These are phyloP conservation scores for Arachis monticola DNA, from an alignment of 331 rosid species.

Conservation along the genomic window DNA sequence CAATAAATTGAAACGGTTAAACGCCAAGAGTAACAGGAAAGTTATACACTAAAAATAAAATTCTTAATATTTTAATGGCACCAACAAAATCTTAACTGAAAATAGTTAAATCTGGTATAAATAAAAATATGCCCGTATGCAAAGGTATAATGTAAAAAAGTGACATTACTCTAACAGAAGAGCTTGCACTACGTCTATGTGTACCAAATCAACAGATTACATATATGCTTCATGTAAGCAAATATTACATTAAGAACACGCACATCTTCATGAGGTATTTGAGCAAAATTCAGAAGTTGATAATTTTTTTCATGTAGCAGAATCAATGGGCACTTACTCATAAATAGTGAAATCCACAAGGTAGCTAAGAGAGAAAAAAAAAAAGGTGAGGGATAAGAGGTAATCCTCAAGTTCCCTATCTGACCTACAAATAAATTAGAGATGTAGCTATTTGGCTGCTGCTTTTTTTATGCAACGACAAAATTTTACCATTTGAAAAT, in stretches of 20 bases:
- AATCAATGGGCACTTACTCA: conserved; percentile 37
- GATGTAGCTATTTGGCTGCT: conserved; percentile 34
- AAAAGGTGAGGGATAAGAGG: conserved; percentile 9
- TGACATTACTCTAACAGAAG: conserved; percentile 1
- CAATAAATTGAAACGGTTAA: no score
- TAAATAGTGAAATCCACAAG: conserved; percentile 35
- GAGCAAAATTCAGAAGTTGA: conserved; percentile 27
- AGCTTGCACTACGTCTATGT: not conserved
- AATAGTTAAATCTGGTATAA: no score
- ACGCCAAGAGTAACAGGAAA: no score
- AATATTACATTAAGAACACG: conserved; percentile 31
- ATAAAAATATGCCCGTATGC: not conserved
- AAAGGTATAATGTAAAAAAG: conserved; percentile 2
- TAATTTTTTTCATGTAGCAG: conserved; percentile 31
- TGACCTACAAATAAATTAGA: conserved; percentile 52
- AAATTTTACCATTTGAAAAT: conserved; percentile 48
- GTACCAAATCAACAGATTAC: conserved; percentile 17
- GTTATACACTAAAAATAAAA: no score
- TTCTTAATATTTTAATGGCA: no score
- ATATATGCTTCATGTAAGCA: conserved; percentile 7
- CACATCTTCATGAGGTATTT: conserved; percentile 2
- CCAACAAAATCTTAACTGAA: no score
- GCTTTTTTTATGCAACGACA: conserved; percentile 21
- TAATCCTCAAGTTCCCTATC: conserved; percentile 40
- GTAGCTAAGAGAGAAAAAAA: not conserved